phyloP scores from a whole-genome alignment of 352 stramenopile species.

The Phytophthora citricola region DNA sequence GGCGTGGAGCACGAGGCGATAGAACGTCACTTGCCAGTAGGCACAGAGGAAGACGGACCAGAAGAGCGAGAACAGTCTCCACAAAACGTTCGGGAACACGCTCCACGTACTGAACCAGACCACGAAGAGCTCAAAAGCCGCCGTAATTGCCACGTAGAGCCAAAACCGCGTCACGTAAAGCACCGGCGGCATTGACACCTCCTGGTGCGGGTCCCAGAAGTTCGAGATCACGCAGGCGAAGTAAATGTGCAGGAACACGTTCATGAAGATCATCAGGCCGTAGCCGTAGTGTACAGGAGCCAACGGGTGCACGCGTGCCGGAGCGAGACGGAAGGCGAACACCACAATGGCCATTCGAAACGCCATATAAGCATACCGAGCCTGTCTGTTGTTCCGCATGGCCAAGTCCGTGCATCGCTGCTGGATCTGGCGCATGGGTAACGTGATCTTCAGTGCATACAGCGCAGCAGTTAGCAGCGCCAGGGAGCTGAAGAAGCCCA shows the following conservation, averaged over 20 bases:
- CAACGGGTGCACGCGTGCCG: conserved; percentile 70
- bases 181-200: conserved; percentile 72
- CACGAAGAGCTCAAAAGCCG: conserved; percentile 63
- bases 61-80: conserved; percentile 71
- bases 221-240: conserved; percentile 80
- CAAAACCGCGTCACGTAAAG: conserved; percentile 80
- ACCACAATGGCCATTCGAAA: conserved; percentile 69
- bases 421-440: conserved; percentile 68
- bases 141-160: conserved; percentile 58
- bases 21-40: conserved; percentile 75
- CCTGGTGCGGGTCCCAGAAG: conserved; percentile 66
- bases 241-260: conserved; percentile 83
- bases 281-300: conserved; percentile 81
- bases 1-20: conserved; percentile 68
- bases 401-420: conserved; percentile 64
- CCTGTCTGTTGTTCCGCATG: conserved; percentile 60
- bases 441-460: conserved; percentile 66
- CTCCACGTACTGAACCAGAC: conserved; percentile 85
- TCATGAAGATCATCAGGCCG: conserved; percentile 78
- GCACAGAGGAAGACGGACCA: conserved; percentile 56
- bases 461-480: conserved; percentile 66
- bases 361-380: conserved; percentile 54
- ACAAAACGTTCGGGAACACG: conserved; percentile 81
- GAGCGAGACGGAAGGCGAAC: conserved; percentile 63
- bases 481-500: conserved; percentile 61